Percentiles rank a stretch among this genome's conserved stretches.
Conservation (phyloP, 31 red algal species). For the Endocladia muricata region DNA sequence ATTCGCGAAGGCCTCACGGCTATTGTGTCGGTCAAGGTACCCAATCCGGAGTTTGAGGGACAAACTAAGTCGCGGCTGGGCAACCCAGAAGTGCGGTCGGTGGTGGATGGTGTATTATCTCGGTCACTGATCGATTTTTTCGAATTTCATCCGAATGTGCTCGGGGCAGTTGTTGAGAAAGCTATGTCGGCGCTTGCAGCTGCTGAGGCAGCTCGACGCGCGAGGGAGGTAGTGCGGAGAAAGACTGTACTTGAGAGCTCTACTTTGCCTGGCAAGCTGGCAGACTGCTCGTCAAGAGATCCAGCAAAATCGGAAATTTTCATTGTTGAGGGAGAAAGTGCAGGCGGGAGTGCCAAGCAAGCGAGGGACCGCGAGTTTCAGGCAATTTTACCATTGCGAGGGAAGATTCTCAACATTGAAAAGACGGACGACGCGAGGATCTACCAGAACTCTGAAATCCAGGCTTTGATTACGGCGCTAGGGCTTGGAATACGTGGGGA, state of each 20-base stretch:
- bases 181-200: constrained; percentile 74
- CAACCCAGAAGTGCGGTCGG: constrained; percentile 83
- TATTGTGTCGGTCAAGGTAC: constrained; percentile 95
- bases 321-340: constrained; percentile 98
- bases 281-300: constrained; percentile 88
- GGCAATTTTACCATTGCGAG: constrained; percentile 94
- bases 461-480: constrained; percentile 91
- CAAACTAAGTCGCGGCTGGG: constrained; percentile 98
- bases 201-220: constrained; percentile 88
- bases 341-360: constrained; percentile 99
- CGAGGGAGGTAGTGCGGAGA: constrained; percentile 87
- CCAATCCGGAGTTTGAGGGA: constrained; percentile 99
- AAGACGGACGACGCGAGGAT: constrained; percentile 92
- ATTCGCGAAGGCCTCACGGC: constrained; percentile 97
- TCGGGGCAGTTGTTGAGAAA: constrained; percentile 78
- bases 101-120: constrained; percentile 71
- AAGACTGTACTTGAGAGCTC: constrained; percentile 89
- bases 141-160: constrained; percentile 68
- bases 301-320: constrained; percentile 85
- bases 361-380: constrained; percentile 91
- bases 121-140: constrained; percentile 76
- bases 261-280: constrained; percentile 95
- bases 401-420: constrained; percentile 99
- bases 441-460: constrained; percentile 95
- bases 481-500: constrained; percentile 88